These are phyloP conservation scores for Yamadazyma takamatsuzukensis DNA, from an alignment of 805 yeast species.

Conservation along the genomic window DNA sequence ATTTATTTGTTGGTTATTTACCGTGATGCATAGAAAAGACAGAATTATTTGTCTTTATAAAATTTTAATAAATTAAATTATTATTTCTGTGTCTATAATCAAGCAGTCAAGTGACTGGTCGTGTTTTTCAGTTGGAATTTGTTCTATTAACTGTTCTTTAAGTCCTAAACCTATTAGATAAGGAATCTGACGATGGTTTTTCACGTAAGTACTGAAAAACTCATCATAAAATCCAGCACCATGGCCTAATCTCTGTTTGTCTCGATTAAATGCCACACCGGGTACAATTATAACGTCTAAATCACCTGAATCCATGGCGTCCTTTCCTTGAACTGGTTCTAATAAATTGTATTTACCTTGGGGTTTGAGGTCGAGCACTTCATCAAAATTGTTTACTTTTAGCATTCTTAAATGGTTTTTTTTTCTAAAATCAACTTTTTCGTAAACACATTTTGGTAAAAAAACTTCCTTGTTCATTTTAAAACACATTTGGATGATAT, in stretches of 20 bases:
- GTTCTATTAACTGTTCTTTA: conserved; percentile 53
- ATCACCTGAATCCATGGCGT: conserved; percentile 20
- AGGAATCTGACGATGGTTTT: conserved; percentile 29
- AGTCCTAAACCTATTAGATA: conserved; percentile 61
- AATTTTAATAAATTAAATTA: background rate
- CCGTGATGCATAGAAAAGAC: no score
- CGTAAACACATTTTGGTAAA: conserved; percentile 50
- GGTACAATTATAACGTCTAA: conserved; percentile 79
- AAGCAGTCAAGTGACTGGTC: conserved; percentile 60
- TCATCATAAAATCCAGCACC: conserved; percentile 94
- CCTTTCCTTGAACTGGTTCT: conserved; percentile 55
- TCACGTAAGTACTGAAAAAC: conserved; percentile 22
- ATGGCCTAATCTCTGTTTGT: conserved; percentile 69
- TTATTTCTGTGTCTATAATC: conserved; percentile 29
- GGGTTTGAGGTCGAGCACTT: conserved; percentile 51
- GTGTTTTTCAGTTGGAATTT: conserved; percentile 57
- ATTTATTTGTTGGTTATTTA: conserved; percentile 1
- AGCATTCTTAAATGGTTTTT: conserved; percentile 53
- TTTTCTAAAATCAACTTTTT: conserved; percentile 27
- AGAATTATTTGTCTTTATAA: background rate
- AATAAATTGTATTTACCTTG: conserved; percentile 62
- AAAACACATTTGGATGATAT: conserved; percentile 52
- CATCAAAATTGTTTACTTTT: conserved; percentile 36
- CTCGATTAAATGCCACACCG: conserved; percentile 70
- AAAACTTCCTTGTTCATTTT: conserved; percentile 48